Evolutionary conservation across 148 eudicot genomes (phyloP).

Genomic region (Polygonum maritimum): DNA sequence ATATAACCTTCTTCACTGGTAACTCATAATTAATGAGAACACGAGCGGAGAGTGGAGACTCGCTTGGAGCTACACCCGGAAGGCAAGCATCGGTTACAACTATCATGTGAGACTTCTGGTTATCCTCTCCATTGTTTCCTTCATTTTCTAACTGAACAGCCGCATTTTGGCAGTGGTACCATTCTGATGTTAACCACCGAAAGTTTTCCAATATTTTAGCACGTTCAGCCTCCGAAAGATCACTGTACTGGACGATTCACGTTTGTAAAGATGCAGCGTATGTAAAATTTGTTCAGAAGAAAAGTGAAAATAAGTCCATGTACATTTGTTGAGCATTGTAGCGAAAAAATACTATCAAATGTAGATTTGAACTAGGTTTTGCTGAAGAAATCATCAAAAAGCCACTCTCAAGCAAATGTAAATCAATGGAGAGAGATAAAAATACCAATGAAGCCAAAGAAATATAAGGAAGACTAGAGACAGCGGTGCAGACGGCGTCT

Average conservation of each 20-base stretch:
- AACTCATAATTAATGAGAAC: slow-evolving; percentile 80
- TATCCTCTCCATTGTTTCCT: slow-evolving; percentile 35
- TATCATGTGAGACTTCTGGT: slow-evolving; percentile 56
- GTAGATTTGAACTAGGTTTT: background rate
- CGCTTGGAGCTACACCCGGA: slow-evolving; percentile 61
- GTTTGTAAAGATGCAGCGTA: background rate
- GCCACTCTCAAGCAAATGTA: too few species aligned
- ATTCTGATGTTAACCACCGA: slow-evolving; percentile 44
- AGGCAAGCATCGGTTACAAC: slow-evolving; percentile 88
- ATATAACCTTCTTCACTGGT: slow-evolving; percentile 62
- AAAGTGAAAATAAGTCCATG: background rate
- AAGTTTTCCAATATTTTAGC: slow-evolving; percentile 53
- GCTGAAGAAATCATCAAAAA: background rate
- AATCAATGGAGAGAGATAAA: background rate
- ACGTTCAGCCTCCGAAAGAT: slow-evolving; percentile 73
- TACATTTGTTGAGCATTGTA: background rate
- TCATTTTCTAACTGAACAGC: slow-evolving; percentile 23
- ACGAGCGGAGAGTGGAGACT: slow-evolving; percentile 59
- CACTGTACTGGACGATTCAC: slow-evolving; percentile 56
- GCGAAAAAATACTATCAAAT: background rate
- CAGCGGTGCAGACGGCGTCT: slow-evolving; percentile 65
- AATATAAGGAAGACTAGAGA: slow-evolving; percentile 51
- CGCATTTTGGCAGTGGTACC: slow-evolving; percentile 35
- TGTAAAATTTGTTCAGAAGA: background rate
- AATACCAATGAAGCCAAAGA: slow-evolving; percentile 46